Conservation (phyloP, 2,329 filamentous ascomycete genomes). For the Pseudofabraea citricarpa region DNA sequence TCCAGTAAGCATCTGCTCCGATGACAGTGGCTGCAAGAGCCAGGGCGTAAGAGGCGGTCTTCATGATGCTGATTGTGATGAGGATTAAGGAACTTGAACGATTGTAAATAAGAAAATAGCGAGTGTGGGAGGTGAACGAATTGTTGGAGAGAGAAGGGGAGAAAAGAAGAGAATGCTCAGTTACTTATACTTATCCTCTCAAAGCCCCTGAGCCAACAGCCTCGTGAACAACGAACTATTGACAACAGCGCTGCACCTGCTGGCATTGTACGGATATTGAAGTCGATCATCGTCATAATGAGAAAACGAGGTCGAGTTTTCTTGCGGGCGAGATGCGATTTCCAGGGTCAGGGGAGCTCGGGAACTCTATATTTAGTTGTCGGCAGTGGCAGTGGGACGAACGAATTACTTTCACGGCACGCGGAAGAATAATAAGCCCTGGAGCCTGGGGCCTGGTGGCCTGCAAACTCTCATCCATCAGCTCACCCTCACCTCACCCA, state of each 20-base stretch:
- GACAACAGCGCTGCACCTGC: no score
- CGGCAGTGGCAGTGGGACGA: no score
- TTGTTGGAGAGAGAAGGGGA: not conserved
- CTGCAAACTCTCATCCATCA: no score
- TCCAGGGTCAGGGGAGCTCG: no score
- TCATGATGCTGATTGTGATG: constrained; percentile 14
- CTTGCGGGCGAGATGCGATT: not conserved
- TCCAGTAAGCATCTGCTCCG: constrained; percentile 31
- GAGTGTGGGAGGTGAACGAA: not conserved
- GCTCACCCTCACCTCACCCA: no score
- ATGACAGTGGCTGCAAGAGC: constrained; percentile 28
- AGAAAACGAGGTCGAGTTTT: not conserved
- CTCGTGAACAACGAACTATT: no score
- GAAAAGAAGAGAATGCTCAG: not conserved
- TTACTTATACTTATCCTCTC: not conserved
- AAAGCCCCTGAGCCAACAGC: no score
- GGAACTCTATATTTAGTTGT: not conserved
- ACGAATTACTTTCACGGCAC: no score
- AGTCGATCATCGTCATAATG: constrained; percentile 1
- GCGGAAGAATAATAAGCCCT: no score
- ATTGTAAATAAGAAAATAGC: not conserved
- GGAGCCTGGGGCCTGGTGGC: no score
- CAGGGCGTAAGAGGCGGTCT: constrained; percentile 21
- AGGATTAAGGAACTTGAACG: not conserved
- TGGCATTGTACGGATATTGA: not conserved